Base-by-base conservation (phyloP, 2,329 filamentous ascomycete species). In the Diplodia seriata region DNA sequence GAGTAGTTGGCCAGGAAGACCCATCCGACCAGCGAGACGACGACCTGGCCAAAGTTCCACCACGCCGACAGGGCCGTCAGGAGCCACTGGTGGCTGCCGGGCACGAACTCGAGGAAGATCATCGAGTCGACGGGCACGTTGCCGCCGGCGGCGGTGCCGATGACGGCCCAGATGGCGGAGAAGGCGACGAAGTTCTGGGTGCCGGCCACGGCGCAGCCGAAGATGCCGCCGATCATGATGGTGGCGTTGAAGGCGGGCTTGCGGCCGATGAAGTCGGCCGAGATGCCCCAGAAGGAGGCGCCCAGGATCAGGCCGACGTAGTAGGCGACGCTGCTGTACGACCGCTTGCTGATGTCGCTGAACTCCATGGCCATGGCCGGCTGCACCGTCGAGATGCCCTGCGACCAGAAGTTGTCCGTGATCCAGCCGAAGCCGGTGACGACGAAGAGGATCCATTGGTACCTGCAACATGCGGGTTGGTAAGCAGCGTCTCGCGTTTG, bases 371-470 rank as follows among this genome's bases (percentile, higher is more conserved):
- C 63, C 67, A 69, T 57, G 63, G 67, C 67, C 0, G 69, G 69
- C 38, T 67, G 69, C 11, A 70, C 63, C 12, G 67, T 64, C 20
- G 57, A 61, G 38, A 70, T 70, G 50, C 72, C 76, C 69, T 78
- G 76, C 0, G 74, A 76, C 67, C 69, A 70, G 56, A 77, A 73
- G 47, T 91, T 91, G 76, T 91, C 89, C 57, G 85, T 85, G 5
- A 88, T 87, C 89, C 88, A 91, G 29, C 89, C 89, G 70, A 91
- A 91, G 1, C 89, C 88, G 38, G 89, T 86, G 15, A 91, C 87
- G 31, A 85, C 74, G 73, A 90, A 90, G 1, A 91, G 82, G 72
- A 88, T 85, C 87, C 87, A 90, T 73, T 83, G 81, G 50, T 67
- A 69, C 31, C 68, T 69, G 56, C 29, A 36, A n/a, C n/a, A n/a